Percentiles rank a stretch among this genome's conserved stretches.
phyloP scores from a whole-genome alignment of 1,284 basidiomycete genomes.

The Trichosporon asahii region DNA sequence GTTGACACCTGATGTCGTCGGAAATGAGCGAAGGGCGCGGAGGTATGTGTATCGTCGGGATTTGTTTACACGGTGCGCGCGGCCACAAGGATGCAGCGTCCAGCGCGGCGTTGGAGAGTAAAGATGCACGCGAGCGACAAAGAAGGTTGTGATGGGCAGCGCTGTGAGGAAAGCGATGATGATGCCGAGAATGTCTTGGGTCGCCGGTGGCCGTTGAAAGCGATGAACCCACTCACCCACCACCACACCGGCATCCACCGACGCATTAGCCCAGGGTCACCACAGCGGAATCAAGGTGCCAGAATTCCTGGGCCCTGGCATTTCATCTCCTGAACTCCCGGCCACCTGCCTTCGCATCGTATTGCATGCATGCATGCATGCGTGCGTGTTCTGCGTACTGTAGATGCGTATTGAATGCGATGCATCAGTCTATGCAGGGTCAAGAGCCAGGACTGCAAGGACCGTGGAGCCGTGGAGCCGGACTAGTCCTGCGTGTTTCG shows the following conservation, averaged over 20 bases:
- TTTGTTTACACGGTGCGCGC: background rate
- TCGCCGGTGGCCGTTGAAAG: background rate
- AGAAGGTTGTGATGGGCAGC: background rate
- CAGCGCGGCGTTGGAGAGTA: background rate
- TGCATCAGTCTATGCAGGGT: too few species aligned
- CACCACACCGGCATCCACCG: too few species aligned
- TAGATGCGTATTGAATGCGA: too few species aligned
- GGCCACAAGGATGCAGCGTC: background rate
- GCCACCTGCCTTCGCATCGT: background rate
- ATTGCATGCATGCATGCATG: too few species aligned
- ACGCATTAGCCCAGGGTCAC: background rate
- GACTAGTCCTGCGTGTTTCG: background rate
- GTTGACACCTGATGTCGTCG: background rate
- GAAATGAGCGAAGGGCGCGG: background rate
- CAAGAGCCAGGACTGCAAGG: too few species aligned
- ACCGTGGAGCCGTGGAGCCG: too few species aligned
- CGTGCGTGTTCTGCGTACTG: too few species aligned
- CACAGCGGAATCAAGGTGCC: background rate
- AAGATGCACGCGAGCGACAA: background rate
- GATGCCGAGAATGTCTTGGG: background rate
- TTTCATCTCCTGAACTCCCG: background rate
- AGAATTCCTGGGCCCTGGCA: background rate
- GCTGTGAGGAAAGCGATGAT: background rate
- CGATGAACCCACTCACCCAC: background rate
- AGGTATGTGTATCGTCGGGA: background rate